Evolutionary conservation across 208 protist species (phyloP), one percentile per base, ranked within the genome.

Genomic region (Trypanosoma scelopori): DNA sequence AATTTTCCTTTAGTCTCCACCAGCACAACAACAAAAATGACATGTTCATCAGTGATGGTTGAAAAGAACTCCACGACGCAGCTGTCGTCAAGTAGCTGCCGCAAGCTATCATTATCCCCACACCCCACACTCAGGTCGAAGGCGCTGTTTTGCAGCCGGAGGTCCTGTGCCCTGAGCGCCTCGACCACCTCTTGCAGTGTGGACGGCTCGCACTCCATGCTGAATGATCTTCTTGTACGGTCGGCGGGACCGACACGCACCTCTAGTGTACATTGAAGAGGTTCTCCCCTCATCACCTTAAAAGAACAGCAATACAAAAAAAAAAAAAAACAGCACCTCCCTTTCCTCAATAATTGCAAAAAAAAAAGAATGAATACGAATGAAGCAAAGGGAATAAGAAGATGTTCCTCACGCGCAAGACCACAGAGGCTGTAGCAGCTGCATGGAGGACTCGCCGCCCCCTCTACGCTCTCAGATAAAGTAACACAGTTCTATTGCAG

Each of bases 131-230:
- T 69, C 28, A 76, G 74, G n/a, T 74, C 74, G 55, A 93, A 93
- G 23, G 74, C 45, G 23, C 79, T 48, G 9, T 69, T 37, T 55
- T 90, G 74, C 5, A 93, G 74, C 7, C 87, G 75, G 30, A 93
- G 62, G 49, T 93, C 87, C 20, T 91, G 74, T 20, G 58, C 51
- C 58, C 82, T 75, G 18, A 93, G 39, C 32, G 87, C 56, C 5
- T 65, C 59, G 0, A 56, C 25, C 15, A 89, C 35, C 32, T 81
- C 73, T 2, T 63, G 32, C 6, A 76, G 35, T 5, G 79, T 85
- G 1, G 22, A 55, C 5, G 81, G 77, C 13, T 37, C 45, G 1
- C 28, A 25, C 1, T 67, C 47, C 5, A 82, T 48, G 16, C 62
- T 74, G 49, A 89, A 81, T 20, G 82, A 82, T 28, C 82, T 76